Evolutionary conservation across 495 filamentous ascomycete genomes (phyloP).

Genomic region (Echria macrotheca): DNA sequence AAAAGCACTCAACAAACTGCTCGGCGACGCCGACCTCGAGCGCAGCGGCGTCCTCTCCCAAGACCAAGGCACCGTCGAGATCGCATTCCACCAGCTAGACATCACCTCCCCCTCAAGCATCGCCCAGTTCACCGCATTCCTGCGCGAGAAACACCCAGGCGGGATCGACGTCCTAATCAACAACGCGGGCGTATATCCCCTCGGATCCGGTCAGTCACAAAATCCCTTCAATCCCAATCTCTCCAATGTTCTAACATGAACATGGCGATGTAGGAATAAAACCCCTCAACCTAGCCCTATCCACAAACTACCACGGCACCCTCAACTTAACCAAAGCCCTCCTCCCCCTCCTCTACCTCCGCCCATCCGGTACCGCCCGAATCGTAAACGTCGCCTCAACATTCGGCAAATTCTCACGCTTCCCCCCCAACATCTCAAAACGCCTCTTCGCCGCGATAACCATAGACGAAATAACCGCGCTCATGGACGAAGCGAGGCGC

Average conservation of each 20-base stretch:
- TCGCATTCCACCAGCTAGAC: constrained; percentile 8
- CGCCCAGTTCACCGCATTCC: not conserved
- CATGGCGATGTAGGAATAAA: too few species aligned
- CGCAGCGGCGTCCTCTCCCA: not conserved
- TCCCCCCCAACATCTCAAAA: not conserved
- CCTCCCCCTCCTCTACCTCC: not conserved
- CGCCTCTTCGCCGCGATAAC: not conserved
- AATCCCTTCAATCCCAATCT: too few species aligned
- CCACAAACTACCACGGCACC: constrained; percentile 25
- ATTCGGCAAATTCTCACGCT: not conserved
- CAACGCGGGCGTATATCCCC: constrained; percentile 22
- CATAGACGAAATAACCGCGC: not conserved
- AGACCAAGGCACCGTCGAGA: not conserved
- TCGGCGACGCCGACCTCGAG: not conserved
- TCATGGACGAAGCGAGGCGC: constrained; percentile 1
- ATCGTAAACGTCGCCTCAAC: constrained; percentile 5
- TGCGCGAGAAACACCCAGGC: not conserved
- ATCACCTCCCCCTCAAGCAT: not conserved
- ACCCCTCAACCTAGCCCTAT: constrained; percentile 38
- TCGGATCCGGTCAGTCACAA: too few species aligned
- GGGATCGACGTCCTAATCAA: constrained; percentile 10
- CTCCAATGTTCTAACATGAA: too few species aligned
- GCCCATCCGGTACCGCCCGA: too few species aligned
- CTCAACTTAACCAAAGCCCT: constrained; percentile 1
- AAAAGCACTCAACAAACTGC: not conserved